Evolutionary conservation across 169 alveolate species (phyloP).

Genomic region (Amoebophrya sp.): DNA sequence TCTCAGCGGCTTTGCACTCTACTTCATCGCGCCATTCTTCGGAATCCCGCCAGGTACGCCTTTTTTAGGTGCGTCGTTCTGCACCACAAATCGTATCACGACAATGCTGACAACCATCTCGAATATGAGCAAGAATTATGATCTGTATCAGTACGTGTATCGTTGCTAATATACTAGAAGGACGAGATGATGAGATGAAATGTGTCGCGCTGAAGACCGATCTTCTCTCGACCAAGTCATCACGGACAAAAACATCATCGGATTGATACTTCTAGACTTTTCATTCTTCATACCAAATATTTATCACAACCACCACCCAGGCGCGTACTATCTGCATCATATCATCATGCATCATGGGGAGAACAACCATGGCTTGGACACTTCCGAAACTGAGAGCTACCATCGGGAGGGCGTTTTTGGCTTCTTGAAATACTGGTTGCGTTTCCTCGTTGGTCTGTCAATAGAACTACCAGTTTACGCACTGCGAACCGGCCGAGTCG

Average conservation of each 20-base stretch:
- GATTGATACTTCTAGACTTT: too few relatives aligned
- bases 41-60: background rate
- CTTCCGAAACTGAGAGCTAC: background rate
- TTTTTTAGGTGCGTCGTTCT: background rate
- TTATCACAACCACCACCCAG: too few relatives aligned
- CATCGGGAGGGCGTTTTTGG: background rate
- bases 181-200: too few relatives aligned
- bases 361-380: background rate
- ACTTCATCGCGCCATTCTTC: background rate
- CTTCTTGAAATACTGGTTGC: background rate
- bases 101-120: background rate
- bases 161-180: too few relatives aligned
- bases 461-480: background rate
- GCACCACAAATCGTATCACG: background rate
- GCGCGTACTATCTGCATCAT: background rate
- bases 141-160: too few relatives aligned
- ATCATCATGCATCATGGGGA: background rate
- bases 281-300: too few relatives aligned
- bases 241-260: too few relatives aligned
- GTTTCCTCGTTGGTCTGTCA: background rate
- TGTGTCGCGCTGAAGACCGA: too few relatives aligned
- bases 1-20: background rate
- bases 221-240: too few relatives aligned
- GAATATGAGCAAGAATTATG: too few relatives aligned
- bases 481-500: background rate